Percentiles rank a stretch among this genome's conserved stretches.
phyloP scores from a whole-genome alignment of 192 early-diverging fungal species.

The Mortierella antarctica region DNA sequence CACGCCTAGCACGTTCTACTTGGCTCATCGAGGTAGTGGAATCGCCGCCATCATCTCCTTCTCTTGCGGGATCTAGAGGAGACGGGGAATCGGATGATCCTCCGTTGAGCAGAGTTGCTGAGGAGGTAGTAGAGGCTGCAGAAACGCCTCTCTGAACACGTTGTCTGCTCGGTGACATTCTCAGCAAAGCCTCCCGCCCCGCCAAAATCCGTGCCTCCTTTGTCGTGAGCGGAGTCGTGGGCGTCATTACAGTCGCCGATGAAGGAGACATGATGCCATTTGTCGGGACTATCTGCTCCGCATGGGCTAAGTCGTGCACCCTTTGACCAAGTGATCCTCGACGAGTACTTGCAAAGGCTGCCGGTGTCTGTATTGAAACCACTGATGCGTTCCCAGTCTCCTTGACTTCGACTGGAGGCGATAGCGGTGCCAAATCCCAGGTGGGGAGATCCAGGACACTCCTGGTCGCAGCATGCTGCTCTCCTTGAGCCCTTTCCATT shows the following conservation, averaged over 20 bases:
- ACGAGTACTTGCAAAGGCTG: conserved; percentile 17
- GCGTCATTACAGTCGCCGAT: conserved; percentile 26
- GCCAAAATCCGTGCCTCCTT: conserved; percentile 32
- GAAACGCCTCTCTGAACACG: conserved; percentile 18
- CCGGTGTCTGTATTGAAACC: not conserved
- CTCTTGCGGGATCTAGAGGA: not conserved
- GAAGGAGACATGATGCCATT: conserved; percentile 16
- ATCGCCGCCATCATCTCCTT: conserved; percentile 7
- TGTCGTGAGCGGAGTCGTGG: conserved; percentile 37
- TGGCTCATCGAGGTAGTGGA: not conserved
- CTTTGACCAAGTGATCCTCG: not conserved
- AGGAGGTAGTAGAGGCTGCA: conserved; percentile 30
- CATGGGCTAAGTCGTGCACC: conserved; percentile 1
- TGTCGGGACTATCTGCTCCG: not conserved
- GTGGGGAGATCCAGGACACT: conserved; percentile 22
- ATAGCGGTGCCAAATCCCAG: conserved; percentile 42
- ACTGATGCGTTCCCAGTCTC: conserved; percentile 7
- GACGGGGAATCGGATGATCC: not conserved
- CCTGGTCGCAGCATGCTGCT: not conserved
- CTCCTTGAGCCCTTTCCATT: not conserved
- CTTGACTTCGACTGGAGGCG: conserved; percentile 34
- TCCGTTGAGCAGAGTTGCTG: not conserved
- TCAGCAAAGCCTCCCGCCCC: conserved; percentile 32
- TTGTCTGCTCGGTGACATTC: conserved; percentile 16
- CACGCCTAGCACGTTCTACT: conserved; percentile 7